phyloP scores from a whole-genome alignment of 768 basidiomycete genomes.

The Hericium erinaceus region DNA sequence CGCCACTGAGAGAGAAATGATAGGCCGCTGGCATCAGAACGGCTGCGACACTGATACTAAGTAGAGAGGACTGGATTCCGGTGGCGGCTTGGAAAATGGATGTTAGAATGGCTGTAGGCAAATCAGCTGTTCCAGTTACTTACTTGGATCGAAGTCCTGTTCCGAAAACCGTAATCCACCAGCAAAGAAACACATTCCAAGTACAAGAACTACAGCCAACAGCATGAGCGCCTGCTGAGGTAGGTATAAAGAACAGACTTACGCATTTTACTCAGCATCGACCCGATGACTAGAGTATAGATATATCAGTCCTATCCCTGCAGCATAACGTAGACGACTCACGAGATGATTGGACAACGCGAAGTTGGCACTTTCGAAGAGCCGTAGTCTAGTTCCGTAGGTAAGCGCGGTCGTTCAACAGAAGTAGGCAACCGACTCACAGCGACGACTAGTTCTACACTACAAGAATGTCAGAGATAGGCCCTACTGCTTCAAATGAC shows the following conservation, averaged over 20 bases:
- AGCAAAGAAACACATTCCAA: constrained; percentile 81
- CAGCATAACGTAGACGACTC: constrained; percentile 17
- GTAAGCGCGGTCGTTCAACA: neutral
- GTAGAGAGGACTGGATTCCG: constrained; percentile 63
- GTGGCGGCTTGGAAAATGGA: constrained; percentile 41
- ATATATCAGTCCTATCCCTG: constrained; percentile 1
- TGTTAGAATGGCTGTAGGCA: neutral
- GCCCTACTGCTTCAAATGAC: neutral
- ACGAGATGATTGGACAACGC: constrained; percentile 76
- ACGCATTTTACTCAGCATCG: constrained; percentile 73
- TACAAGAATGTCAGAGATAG: constrained; percentile 9
- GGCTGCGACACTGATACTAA: constrained; percentile 71
- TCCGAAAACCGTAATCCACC: constrained; percentile 71
- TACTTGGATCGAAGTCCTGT: constrained; percentile 69
- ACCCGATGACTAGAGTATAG: constrained; percentile 56
- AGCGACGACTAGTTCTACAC: constrained; percentile 59
- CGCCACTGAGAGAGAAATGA: constrained; percentile 45
- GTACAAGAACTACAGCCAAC: constrained; percentile 53
- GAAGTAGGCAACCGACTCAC: constrained; percentile 31
- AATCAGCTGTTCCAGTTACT: constrained; percentile 14
- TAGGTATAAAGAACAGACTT: constrained; percentile 16
- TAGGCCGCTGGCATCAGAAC: constrained; percentile 74
- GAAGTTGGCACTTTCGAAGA: constrained; percentile 70
- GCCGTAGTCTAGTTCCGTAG: constrained; percentile 53
- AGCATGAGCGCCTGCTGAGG: constrained; percentile 1